Conservation (phyloP, 2,329 filamentous ascomycete genomes). For the Tricladium varicosporioides region DNA sequence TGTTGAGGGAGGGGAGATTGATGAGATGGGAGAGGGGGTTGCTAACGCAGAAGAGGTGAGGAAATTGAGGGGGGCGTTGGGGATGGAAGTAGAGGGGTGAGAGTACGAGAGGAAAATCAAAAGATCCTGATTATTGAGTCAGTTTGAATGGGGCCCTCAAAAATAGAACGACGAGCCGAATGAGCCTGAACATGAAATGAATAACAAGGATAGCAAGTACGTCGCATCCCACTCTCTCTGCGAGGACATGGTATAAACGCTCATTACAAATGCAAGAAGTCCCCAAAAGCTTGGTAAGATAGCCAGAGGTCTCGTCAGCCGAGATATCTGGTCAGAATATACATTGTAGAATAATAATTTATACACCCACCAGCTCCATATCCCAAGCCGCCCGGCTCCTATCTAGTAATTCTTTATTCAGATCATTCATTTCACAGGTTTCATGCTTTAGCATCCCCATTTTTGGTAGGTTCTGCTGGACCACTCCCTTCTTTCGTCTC, state of each 20-base stretch:
- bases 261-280: too few species aligned
- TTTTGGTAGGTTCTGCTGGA: neutral
- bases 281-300: too few species aligned
- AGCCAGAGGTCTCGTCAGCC: too few species aligned
- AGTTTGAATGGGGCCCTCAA: too few species aligned
- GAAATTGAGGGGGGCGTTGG: conserved; percentile 10
- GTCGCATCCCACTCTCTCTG: too few species aligned
- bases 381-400: neutral
- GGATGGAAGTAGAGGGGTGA: too few species aligned
- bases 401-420: neutral
- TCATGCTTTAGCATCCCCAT: neutral
- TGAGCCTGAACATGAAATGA: too few species aligned
- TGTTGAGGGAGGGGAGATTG: conserved; percentile 32
- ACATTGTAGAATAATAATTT: neutral
- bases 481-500: neutral
- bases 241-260: too few species aligned
- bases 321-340: neutral
- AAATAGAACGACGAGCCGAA: too few species aligned
- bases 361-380: neutral
- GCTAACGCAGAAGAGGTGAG: conserved; percentile 19
- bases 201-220: too few species aligned
- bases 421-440: neutral
- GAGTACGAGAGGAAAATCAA: too few species aligned
- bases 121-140: too few species aligned
- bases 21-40: conserved; percentile 25